Evolutionary conservation across 2,329 filamentous ascomycete genomes (phyloP).

Genomic region (Ceratocystis variospora): DNA sequence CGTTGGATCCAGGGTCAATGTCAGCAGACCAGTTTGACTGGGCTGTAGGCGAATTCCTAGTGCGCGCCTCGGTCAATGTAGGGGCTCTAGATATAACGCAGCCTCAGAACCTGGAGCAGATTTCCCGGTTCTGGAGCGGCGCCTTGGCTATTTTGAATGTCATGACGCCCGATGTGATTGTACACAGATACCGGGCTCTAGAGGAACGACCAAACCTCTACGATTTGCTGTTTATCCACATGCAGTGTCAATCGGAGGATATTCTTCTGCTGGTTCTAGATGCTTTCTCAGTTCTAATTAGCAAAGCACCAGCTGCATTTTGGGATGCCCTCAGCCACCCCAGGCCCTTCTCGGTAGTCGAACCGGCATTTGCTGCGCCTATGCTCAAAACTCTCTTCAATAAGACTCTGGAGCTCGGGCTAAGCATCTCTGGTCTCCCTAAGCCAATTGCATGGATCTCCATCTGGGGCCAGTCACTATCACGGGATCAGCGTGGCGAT

Average conservation of each 20-base stretch:
- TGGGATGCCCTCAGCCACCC: conserved; percentile 81
- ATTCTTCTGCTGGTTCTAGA: conserved; percentile 57
- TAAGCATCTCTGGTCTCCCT: conserved; percentile 26
- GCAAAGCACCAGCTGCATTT: conserved; percentile 64
- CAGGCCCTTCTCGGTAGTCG: conserved; percentile 65
- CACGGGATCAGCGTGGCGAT: conserved; percentile 60
- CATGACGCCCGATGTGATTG: conserved; percentile 59
- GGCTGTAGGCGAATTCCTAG: conserved; percentile 63
- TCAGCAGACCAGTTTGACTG: conserved; percentile 70
- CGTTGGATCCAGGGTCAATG: conserved; percentile 46
- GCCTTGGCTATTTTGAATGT: conserved; percentile 59
- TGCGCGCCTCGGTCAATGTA: conserved; percentile 50
- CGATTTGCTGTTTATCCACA: conserved; percentile 43
- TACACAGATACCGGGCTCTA: conserved; percentile 63
- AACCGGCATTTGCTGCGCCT: conserved; percentile 65
- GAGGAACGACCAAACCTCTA: conserved; percentile 64
- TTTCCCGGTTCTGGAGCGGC: conserved; percentile 68
- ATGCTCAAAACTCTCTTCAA: conserved; percentile 47
- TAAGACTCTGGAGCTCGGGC: conserved; percentile 38
- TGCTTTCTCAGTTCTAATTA: conserved; percentile 55
- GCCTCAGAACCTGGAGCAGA: conserved; percentile 29
- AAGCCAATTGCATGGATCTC: conserved; percentile 66
- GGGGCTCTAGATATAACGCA: conserved; percentile 33
- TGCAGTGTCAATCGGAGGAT: conserved; percentile 37
- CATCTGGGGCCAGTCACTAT: conserved; percentile 64